A percentile compares a stretch with the other conserved stretches of the same genome.
Conservation (phyloP, 371 early-diverging fungal genomes). For the Mucor racemosus region DNA sequence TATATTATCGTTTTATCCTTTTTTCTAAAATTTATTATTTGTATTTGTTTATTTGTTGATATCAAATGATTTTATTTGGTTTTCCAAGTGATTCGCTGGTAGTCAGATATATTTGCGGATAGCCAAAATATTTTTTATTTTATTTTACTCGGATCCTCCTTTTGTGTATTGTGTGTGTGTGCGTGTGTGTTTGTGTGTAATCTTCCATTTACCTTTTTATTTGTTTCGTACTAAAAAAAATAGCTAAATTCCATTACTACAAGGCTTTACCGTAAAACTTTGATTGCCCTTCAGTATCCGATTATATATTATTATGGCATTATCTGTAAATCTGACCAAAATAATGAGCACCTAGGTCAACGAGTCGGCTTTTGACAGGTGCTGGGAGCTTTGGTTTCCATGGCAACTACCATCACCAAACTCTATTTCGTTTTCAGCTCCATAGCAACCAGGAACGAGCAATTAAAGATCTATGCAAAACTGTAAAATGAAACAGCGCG, state of each 20-base stretch:
- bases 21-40: not conserved
- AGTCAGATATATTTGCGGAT: not conserved
- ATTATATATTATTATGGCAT: too few species aligned
- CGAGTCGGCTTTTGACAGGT: not conserved
- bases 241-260: too few species aligned
- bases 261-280: too few species aligned
- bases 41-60: slow-evolving; percentile 8
- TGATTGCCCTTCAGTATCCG: too few species aligned
- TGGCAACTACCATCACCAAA: not conserved
- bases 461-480: not conserved
- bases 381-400: not conserved
- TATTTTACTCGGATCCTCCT: slow-evolving; percentile 7
- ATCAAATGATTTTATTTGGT: slow-evolving; percentile 12
- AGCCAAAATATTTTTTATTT: not conserved
- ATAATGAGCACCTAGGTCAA: not conserved
- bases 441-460: not conserved
- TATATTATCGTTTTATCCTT: not conserved
- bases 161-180: slow-evolving; percentile 3
- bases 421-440: not conserved
- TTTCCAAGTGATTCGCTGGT: not conserved
- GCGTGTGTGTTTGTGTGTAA: not conserved
- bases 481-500: not conserved
- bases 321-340: not conserved
- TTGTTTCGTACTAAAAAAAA: not conserved
- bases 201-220: not conserved